Evolutionary conservation across 352 stramenopile species (phyloP).

Genomic region (Pythium catenulatum): DNA sequence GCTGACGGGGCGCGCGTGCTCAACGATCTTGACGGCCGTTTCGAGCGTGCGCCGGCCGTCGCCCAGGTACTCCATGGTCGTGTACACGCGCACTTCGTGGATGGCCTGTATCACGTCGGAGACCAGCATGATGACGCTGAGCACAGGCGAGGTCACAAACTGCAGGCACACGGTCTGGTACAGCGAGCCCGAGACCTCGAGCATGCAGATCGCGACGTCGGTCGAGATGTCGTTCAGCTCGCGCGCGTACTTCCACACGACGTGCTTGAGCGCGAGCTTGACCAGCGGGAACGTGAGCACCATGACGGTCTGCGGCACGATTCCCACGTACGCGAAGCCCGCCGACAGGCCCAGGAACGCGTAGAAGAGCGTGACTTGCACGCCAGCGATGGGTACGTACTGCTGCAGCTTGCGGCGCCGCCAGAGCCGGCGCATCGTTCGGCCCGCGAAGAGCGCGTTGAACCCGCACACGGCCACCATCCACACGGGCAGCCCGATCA

Average conservation of each 20-base stretch:
- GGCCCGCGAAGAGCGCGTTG: slow-evolving; percentile 20
- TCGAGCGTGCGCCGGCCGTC: slow-evolving; percentile 22
- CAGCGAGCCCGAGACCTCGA: slow-evolving; percentile 64
- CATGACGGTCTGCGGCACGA: slow-evolving; percentile 56
- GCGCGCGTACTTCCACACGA: slow-evolving; percentile 61
- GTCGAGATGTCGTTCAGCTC: slow-evolving; percentile 67
- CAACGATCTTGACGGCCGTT: slow-evolving; percentile 46
- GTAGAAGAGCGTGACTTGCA: slow-evolving; percentile 36
- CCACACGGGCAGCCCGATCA: slow-evolving; percentile 13
- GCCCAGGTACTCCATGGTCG: slow-evolving; percentile 19
- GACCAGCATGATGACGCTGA: slow-evolving; percentile 30
- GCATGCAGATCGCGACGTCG: slow-evolving; percentile 71
- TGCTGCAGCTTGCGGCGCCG: background rate
- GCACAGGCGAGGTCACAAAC: background rate
- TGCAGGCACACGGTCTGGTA: slow-evolving; percentile 65
- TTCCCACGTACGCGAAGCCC: slow-evolving; percentile 52
- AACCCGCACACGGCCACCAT: background rate
- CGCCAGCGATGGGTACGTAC: slow-evolving; percentile 18
- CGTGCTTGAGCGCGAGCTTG: slow-evolving; percentile 54
- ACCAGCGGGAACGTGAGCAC: slow-evolving; percentile 56
- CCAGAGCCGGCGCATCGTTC: too few relatives aligned
- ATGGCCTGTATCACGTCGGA: slow-evolving; percentile 37
- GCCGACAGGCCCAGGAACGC: slow-evolving; percentile 56
- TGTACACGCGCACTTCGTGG: slow-evolving; percentile 35
- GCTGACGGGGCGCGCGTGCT: too few relatives aligned